Percentiles rank a stretch among this genome's conserved stretches.
These are phyloP conservation scores for Neofusicoccum sp. DNA, from an alignment of 2,329 filamentous ascomycete species.

Conservation along the genomic window DNA sequence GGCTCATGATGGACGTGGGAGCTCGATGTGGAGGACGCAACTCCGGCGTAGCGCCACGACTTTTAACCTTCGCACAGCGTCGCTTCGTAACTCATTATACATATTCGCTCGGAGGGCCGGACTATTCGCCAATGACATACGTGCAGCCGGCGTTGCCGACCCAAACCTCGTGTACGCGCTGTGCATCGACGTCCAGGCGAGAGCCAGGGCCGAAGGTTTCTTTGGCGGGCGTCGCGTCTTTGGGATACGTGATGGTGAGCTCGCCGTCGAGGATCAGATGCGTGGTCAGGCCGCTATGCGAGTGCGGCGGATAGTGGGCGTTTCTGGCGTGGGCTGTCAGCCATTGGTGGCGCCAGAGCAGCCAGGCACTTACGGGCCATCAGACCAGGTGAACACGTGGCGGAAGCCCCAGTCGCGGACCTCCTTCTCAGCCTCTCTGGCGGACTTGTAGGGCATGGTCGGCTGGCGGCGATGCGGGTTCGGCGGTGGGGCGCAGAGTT, in stretches of 20 bases:
- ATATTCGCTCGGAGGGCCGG: not conserved
- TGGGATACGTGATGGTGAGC: slow-evolving; percentile 65
- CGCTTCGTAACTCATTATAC: not conserved
- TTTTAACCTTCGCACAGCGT: not conserved
- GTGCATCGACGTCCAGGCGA: slow-evolving; percentile 65
- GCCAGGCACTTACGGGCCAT: slow-evolving; percentile 59
- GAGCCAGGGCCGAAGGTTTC: slow-evolving; percentile 60
- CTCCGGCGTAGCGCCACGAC: not conserved
- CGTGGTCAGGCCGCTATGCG: slow-evolving; percentile 63
- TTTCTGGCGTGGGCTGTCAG: slow-evolving; percentile 48
- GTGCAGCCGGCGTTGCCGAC: slow-evolving; percentile 65
- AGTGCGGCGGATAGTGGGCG: slow-evolving; percentile 66
- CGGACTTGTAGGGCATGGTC: slow-evolving; percentile 39
- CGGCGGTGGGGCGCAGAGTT: slow-evolving; percentile 2
- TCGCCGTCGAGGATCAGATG: slow-evolving; percentile 66
- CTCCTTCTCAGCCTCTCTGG: slow-evolving; percentile 55
- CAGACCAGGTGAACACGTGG: slow-evolving; percentile 70
- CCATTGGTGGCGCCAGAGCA: slow-evolving; percentile 10
- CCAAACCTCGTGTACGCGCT: slow-evolving; percentile 67
- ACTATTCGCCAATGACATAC: slow-evolving; percentile 59
- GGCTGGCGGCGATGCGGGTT: not conserved
- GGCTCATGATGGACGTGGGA: not conserved
- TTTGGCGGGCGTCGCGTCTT: slow-evolving; percentile 56
- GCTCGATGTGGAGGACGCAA: not conserved
- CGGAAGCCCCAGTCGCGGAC: slow-evolving; percentile 68